A percentile compares a stretch with the other conserved stretches of the same genome.
Evolutionary conservation across 441 rosid genomes (phyloP).

Genomic region (Viola pubescens): DNA sequence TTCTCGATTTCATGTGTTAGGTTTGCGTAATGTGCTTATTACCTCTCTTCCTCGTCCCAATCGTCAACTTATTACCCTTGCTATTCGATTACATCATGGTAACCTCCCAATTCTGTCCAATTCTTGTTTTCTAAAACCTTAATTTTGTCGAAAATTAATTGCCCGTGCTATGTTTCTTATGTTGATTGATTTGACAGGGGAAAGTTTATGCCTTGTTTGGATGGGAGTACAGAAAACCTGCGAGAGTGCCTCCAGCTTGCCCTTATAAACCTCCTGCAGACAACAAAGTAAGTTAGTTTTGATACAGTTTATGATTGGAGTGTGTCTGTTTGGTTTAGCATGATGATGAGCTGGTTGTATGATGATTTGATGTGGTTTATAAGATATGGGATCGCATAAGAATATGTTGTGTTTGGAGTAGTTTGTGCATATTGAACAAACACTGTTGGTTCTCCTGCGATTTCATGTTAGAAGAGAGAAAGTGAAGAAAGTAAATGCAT

Average conservation of each 20-base stretch:
- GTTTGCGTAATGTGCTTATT: conserved; percentile 80
- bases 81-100: conserved; percentile 47
- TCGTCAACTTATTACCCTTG: conserved; percentile 65
- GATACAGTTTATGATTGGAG: too few relatives aligned
- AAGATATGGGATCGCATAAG: too few relatives aligned
- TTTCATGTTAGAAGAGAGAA: too few relatives aligned
- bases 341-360: too few relatives aligned
- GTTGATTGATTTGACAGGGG: conserved; percentile 25
- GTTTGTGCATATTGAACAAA: too few relatives aligned
- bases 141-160: too few relatives aligned
- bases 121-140: background rate
- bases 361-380: too few relatives aligned
- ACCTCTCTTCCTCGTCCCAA: conserved; percentile 80
- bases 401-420: too few relatives aligned
- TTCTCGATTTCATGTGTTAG: conserved; percentile 20
- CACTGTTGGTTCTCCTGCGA: too few relatives aligned
- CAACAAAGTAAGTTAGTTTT: conserved; percentile 34
- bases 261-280: conserved; percentile 56
- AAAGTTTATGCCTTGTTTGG: conserved; percentile 63
- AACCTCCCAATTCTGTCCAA: background rate
- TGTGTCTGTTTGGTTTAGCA: too few relatives aligned
- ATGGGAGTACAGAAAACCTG: conserved; percentile 92
- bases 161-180: too few relatives aligned
- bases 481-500: too few relatives aligned
- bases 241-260: conserved; percentile 73